Conservation (phyloP, 2,329 filamentous ascomycete genomes). For the Fusarium keratoplasticum region DNA sequence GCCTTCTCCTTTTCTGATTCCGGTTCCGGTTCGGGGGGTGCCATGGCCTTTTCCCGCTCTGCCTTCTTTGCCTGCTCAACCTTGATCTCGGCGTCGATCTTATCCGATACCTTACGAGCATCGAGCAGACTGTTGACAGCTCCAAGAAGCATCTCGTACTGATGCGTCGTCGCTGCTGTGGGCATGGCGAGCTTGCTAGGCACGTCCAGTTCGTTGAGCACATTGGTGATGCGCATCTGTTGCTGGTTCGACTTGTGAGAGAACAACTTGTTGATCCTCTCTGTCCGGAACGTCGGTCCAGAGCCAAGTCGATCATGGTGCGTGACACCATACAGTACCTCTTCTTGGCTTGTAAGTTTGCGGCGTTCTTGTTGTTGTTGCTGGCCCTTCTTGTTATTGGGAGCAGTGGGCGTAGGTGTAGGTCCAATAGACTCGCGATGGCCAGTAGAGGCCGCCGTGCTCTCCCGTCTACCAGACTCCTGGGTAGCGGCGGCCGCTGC, state of each 20-base stretch:
- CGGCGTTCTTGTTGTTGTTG: constrained; percentile 64
- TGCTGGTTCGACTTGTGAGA: constrained; percentile 82
- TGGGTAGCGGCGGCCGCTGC: constrained; percentile 48
- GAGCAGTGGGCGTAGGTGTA: constrained; percentile 48
- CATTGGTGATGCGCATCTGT: constrained; percentile 79
- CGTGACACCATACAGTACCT: constrained; percentile 84
- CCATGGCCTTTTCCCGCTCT: constrained; percentile 59
- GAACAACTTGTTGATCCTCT: constrained; percentile 82
- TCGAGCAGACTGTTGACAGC: constrained; percentile 78
- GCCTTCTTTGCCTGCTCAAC: constrained; percentile 68
- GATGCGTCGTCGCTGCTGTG: constrained; percentile 75
- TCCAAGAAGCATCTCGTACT: constrained; percentile 77
- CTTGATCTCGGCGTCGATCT: constrained; percentile 78
- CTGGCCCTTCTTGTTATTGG: constrained; percentile 63
- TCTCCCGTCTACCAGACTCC: constrained; percentile 61
- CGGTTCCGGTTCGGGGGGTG: constrained; percentile 18
- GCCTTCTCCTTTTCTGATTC: constrained; percentile 33
- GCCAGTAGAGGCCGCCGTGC: constrained; percentile 61
- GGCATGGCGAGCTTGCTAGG: constrained; percentile 78
- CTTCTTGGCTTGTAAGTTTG: constrained; percentile 80
- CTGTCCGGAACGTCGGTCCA: constrained; percentile 90
- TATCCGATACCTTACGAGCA: constrained; percentile 78
- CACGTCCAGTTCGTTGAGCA: constrained; percentile 78
- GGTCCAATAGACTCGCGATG: constrained; percentile 51
- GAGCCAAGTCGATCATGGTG: constrained; percentile 86